Base-by-base conservation (phyloP, 2,329 filamentous ascomycete species). In the Thielaviopsis musarum region DNA sequence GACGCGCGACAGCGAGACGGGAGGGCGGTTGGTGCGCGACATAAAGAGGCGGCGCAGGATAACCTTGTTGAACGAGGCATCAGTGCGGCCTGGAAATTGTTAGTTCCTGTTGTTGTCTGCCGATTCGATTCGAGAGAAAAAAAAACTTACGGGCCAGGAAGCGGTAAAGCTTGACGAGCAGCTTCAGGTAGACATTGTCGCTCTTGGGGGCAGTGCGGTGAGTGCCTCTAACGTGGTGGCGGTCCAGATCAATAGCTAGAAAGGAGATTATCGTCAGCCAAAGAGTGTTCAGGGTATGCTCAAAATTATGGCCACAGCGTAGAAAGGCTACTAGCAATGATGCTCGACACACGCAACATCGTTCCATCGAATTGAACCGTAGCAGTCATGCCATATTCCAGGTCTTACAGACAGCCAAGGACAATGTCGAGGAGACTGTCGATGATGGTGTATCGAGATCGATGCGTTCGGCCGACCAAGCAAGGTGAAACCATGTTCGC, bases 31-130 rank as follows among this genome's bases (percentile, higher is more conserved):
- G 79, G 94, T 95, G 77, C 91, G 89, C 75, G 90, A 95, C 88
- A 93, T 95, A 74, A 95, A 95, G 64, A 98, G 87, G 71, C 93
- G 88, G 75, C 91, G 90, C 70, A 98, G 88, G 72, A 98, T 84
- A 70, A 93, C 88, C 82, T 95, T 94, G 87, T 98, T 98, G 88
- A 98, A 98, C 78, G 82, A 83, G 66, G 89, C 83, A 75, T 97
- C 93, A 73, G 93, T 98, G 73, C 93, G 91, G 78, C 90, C 88
- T 94, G 69, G 58, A 28, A 24, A 15, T 48, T 53, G 49, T 60
- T 61, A 56, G 54, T 34, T 28, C 52, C 22, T 52, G 30, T 59
- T 21, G 57, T 19, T 49, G 30, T n/a, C 19, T 30, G 30, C 3
- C 51, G 41, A 30, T 15, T 21, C 22, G 28, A 17, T 9, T 61